phyloP scores from a whole-genome alignment of 2,329 filamentous ascomycete genomes.

The Penicillium sp. region DNA sequence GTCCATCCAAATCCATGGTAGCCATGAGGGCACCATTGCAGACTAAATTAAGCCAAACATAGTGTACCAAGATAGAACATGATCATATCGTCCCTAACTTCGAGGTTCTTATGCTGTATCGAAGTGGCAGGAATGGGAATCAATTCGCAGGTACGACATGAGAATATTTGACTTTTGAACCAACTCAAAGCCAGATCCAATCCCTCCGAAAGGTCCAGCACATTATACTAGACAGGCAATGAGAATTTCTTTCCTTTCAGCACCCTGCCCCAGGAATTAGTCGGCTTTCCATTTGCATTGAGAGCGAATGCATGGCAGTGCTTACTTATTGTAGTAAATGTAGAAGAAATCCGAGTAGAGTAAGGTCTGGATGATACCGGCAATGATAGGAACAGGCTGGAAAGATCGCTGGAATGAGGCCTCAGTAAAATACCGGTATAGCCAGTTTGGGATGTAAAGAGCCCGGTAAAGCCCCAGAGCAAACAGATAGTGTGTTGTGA shows the following conservation, averaged over 20 bases:
- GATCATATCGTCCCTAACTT: too few species aligned
- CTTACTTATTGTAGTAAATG: constrained; percentile 94
- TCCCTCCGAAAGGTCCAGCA: neutral
- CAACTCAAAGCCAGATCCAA: too few species aligned
- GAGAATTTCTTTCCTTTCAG: constrained; percentile 87
- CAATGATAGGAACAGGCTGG: constrained; percentile 83
- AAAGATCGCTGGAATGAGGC: constrained; percentile 74
- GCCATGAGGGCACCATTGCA: too few species aligned
- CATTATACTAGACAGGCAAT: constrained; percentile 64
- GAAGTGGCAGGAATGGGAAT: neutral
- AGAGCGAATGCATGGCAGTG: neutral
- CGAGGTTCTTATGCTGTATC: neutral
- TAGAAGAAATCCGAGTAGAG: constrained; percentile 99
- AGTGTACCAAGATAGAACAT: too few species aligned
- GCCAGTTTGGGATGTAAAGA: constrained; percentile 98
- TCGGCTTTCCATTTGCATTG: too few species aligned
- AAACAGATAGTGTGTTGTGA: constrained; percentile 96
- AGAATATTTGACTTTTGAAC: too few species aligned
- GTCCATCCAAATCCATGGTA: too few species aligned
- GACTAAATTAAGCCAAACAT: too few species aligned
- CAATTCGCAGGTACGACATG: neutral
- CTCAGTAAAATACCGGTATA: constrained; percentile 83
- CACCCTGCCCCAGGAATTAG: constrained; percentile 46
- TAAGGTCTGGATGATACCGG: constrained; percentile 88
- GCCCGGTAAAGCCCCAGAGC: constrained; percentile 87